Evolutionary conservation across 1,284 basidiomycete species (phyloP).

Genomic region (Irpex sp.): DNA sequence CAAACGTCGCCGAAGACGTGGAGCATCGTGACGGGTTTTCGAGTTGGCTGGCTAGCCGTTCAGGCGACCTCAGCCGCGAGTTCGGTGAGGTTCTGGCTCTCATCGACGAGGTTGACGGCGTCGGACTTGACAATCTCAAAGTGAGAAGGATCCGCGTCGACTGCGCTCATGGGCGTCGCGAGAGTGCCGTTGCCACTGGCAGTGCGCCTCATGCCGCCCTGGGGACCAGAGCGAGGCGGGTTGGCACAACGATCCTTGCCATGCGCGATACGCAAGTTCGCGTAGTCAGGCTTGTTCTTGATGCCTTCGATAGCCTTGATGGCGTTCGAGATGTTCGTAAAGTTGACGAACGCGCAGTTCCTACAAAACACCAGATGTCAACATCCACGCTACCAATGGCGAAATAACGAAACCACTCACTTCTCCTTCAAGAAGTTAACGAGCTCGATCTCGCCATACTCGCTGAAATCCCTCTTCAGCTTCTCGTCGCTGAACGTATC

Average conservation of each 20-base stretch:
- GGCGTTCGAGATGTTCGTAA: conserved; percentile 87
- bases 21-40: not conserved
- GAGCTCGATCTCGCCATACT: conserved; percentile 92
- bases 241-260: conserved; percentile 95
- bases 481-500: conserved; percentile 84
- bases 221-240: conserved; percentile 77
- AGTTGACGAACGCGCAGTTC: conserved; percentile 95
- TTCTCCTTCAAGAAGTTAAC: conserved; percentile 95
- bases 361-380: conserved; percentile 30
- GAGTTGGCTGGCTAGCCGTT: not conserved
- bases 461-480: conserved; percentile 84
- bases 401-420: conserved; percentile 37
- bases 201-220: conserved; percentile 48
- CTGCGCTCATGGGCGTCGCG: conserved; percentile 25
- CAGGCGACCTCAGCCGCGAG: conserved; percentile 15
- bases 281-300: conserved; percentile 83
- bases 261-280: conserved; percentile 80
- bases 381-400: not conserved
- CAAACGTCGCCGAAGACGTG: not conserved
- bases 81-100: conserved; percentile 18
- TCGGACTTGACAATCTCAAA: conserved; percentile 13
- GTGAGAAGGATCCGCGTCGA: conserved; percentile 22
- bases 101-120: conserved; percentile 17
- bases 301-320: conserved; percentile 94
- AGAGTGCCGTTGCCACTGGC: conserved; percentile 36